These are phyloP conservation scores for Ceratocystis ficicola DNA, from an alignment of 2,329 filamentous ascomycete species.

Conservation along the genomic window DNA sequence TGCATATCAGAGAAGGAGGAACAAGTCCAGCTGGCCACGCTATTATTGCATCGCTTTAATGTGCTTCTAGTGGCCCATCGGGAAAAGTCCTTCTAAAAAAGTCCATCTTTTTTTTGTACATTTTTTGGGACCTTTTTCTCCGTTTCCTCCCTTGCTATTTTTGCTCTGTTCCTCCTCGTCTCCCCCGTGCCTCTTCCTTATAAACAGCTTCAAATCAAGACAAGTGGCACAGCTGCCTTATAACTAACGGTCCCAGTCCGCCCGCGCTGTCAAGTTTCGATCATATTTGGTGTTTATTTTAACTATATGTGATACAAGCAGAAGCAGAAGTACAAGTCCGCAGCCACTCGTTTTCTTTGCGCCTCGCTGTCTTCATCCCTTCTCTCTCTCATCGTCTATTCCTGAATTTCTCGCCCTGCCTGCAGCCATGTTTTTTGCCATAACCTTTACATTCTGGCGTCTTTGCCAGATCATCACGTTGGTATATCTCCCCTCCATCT, in stretches of 20 bases:
- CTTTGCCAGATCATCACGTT: constrained; percentile 50
- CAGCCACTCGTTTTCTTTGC: neutral
- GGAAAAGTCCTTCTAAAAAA: too few species aligned
- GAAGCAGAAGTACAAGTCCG: too few species aligned
- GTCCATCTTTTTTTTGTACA: neutral
- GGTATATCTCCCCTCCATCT: constrained; percentile 34
- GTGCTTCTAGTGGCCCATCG: too few species aligned
- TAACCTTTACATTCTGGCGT: constrained; percentile 52
- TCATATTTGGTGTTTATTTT: neutral
- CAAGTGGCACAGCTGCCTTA: constrained; percentile 3
- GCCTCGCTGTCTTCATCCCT: neutral
- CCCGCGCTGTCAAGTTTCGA: neutral
- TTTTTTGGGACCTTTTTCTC: neutral
- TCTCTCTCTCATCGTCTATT: neutral
- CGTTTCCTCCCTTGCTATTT: neutral
- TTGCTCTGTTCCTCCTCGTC: neutral
- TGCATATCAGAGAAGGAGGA: too few species aligned
- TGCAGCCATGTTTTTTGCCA: constrained; percentile 47
- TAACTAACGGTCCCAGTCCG: neutral
- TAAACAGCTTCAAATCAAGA: neutral
- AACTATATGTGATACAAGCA: too few species aligned
- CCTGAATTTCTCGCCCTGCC: neutral
- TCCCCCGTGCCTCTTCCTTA: neutral
- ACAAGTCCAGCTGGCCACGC: too few species aligned
- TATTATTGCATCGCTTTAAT: too few species aligned